Conservation (phyloP, 2,329 filamentous ascomycete species). For the Aspergillus pseudotamarii region DNA sequence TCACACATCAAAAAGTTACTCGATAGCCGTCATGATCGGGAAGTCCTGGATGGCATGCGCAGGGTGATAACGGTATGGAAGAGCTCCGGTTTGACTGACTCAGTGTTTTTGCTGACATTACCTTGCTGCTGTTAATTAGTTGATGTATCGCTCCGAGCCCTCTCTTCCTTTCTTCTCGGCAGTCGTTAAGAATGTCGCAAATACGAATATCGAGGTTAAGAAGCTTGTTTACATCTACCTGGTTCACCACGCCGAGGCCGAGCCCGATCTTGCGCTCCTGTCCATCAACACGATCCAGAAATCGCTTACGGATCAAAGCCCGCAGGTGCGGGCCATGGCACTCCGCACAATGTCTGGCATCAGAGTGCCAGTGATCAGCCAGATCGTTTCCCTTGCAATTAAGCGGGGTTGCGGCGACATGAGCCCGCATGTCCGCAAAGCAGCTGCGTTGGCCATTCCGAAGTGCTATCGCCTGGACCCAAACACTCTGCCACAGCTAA, state of each 20-base stretch:
- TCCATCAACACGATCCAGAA: conserved; percentile 99
- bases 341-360: conserved; percentile 97
- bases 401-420: conserved; percentile 93
- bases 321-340: conserved; percentile 86
- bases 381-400: conserved; percentile 94
- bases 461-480: conserved; percentile 95
- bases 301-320: conserved; percentile 88
- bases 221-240: conserved; percentile 99
- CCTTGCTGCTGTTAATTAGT: conserved; percentile 54
- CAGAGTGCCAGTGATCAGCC: conserved; percentile 93
- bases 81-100: conserved; percentile 3
- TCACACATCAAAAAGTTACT: conserved; percentile 90
- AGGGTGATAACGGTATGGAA: conserved; percentile 76
- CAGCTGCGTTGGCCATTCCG: conserved; percentile 88
- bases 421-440: conserved; percentile 90
- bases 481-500: conserved; percentile 77
- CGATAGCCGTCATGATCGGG: conserved; percentile 89
- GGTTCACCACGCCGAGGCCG: conserved; percentile 92
- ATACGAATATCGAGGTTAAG: conserved; percentile 90
- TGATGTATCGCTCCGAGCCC: conserved; percentile 91
- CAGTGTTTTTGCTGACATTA: conserved; percentile 19
- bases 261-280: conserved; percentile 90
- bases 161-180: conserved; percentile 95
- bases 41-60: conserved; percentile 88
- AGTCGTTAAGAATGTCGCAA: conserved; percentile 96